Evolutionary conservation across 192 early-diverging fungal species (phyloP).

Genomic region (Podila epigama): DNA sequence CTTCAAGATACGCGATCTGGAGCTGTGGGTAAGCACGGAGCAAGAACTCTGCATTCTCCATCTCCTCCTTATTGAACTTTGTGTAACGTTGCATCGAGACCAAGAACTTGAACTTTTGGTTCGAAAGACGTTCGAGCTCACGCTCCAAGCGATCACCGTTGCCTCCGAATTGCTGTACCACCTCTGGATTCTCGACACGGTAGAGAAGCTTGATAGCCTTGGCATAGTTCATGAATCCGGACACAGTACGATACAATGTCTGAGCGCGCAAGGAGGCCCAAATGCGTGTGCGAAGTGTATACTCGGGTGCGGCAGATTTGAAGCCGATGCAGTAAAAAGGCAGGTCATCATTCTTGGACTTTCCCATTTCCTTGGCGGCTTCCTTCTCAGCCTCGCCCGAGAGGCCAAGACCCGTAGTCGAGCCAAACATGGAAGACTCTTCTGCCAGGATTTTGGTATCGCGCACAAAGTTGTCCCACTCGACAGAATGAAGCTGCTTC

Average conservation of each 20-base stretch:
- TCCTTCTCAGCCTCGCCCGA: constrained; percentile 32
- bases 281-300: constrained; percentile 83
- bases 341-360: constrained; percentile 78
- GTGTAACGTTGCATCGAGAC: constrained; percentile 86
- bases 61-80: constrained; percentile 81
- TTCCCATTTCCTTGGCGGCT: constrained; percentile 60
- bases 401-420: constrained; percentile 20
- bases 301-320: constrained; percentile 82
- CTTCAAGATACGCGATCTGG: constrained; percentile 83
- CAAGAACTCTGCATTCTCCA: constrained; percentile 78
- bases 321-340: constrained; percentile 86
- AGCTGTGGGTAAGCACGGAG: constrained; percentile 78
- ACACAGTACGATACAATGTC: constrained; percentile 86
- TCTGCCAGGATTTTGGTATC: constrained; percentile 83
- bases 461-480: constrained; percentile 93
- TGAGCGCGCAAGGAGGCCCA: constrained; percentile 89
- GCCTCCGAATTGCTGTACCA: constrained; percentile 68
- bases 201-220: constrained; percentile 85
- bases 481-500: constrained; percentile 78
- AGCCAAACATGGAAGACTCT: constrained; percentile 57
- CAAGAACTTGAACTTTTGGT: constrained; percentile 85
- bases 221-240: constrained; percentile 88
- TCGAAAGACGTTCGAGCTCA: constrained; percentile 71
- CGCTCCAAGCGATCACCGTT: constrained; percentile 72
- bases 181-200: constrained; percentile 82